Base-by-base conservation (phyloP, 352 stramenopile species). In the Aphanomyces stellatus region DNA sequence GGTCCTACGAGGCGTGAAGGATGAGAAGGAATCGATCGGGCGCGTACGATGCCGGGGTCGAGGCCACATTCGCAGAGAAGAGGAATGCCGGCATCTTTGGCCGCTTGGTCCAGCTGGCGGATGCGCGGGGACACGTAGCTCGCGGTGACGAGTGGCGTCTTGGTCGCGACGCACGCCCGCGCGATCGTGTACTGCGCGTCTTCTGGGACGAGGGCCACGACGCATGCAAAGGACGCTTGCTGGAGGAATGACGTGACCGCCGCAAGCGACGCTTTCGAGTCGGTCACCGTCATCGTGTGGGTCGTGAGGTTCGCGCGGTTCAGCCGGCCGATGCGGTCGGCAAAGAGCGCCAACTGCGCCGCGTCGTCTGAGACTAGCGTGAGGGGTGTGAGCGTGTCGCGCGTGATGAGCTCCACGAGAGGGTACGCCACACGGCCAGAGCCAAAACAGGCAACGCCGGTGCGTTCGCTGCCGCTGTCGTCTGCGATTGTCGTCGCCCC, bases 11-110 rank as follows among this genome's bases (percentile, higher is more conserved):
- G n/a, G 28, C 13, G 53, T 19, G 40, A 22, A 15, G 24, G 11
- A 19, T 11, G 53, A n/a, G n/a, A 43, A 30, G n/a, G 15, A 4
- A 46, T 41, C 19, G 31, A 65, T 27, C 13, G 5, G 8, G n/a
- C 3, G 13, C 48, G 30, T 65, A 79, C 75, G 59, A 97, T 91
- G 43, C 90, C 90, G 31, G 88, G 90, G 72, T 97, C 90, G 19
- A 97, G 73, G 4, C 90, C 90, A 70, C 93, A 86, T 74, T 97
- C 89, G 70, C 91, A 94, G 7, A 97, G 70, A 40, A 97, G 83
- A 40, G 75, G 72, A 27, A 96, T 79, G 17, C 83, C 84, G 15
- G 70, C 77, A 53, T 53, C 76, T n/a, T 69, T 75, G 11, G 73
- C 80, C 22, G 75, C 75, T 53, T 72, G 51, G 30, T 80, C 56